Evolutionary conservation across 2,329 filamentous ascomycete species (phyloP).

Genomic region (Pseudocercospora macadamiae): DNA sequence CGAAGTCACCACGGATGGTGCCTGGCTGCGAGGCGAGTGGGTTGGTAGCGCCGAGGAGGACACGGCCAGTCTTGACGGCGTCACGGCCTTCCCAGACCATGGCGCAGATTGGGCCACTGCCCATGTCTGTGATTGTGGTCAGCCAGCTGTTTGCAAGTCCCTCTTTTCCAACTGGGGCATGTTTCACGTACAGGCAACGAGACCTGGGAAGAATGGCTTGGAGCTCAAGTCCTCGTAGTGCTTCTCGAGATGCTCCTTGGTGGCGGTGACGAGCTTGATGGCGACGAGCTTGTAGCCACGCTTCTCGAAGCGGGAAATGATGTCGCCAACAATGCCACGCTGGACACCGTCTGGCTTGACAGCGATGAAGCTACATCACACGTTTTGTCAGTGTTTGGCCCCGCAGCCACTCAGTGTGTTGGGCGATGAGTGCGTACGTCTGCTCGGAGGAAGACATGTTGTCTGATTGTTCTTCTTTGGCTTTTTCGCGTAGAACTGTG

Average conservation of each 20-base stretch:
- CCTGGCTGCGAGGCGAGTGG: conserved; percentile 90
- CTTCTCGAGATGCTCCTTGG: conserved; percentile 94
- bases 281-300: conserved; percentile 98
- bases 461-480: conserved; percentile 31
- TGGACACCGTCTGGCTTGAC: conserved; percentile 99
- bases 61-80: conserved; percentile 97
- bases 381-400: conserved; percentile 16
- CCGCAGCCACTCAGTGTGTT: not conserved
- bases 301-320: conserved; percentile 97
- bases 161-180: no score
- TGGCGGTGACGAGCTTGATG: conserved; percentile 90
- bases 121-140: conserved; percentile 78
- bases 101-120: conserved; percentile 92
- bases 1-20: conserved; percentile 95
- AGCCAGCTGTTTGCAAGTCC: conserved; percentile 16
- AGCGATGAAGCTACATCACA: conserved; percentile 84
- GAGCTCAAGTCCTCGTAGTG: conserved; percentile 92
- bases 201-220: conserved; percentile 96
- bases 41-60: conserved; percentile 98
- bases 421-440: conserved; percentile 67
- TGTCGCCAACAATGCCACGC: conserved; percentile 97
- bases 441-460: conserved; percentile 70
- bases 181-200: conserved; percentile 76
- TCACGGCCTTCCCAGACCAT: conserved; percentile 99
- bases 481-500: conserved; percentile 36